These are phyloP conservation scores for Santalum album DNA, from an alignment of 164 flowering plant genomes.

Conservation along the genomic window DNA sequence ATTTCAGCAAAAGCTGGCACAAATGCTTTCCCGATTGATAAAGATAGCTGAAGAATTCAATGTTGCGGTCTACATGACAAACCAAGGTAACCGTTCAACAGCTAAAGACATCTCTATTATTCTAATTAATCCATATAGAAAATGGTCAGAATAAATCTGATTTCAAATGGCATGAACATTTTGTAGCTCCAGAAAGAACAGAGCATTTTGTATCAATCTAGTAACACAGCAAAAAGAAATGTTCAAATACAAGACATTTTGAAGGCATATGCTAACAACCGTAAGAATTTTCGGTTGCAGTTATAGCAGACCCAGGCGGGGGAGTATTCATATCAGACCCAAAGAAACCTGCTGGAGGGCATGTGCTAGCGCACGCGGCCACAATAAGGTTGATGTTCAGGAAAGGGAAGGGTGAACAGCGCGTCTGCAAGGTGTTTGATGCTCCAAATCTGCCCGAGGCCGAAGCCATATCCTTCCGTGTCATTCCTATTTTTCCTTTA, in stretches of 20 bases:
- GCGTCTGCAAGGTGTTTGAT: constrained; percentile 94
- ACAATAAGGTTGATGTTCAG: constrained; percentile 92
- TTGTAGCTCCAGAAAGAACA: no score
- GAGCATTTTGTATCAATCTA: no score
- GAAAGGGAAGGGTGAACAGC: constrained; percentile 99
- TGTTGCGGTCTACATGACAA: constrained; percentile 96
- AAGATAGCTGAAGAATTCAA: constrained; percentile 97
- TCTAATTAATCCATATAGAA: no score
- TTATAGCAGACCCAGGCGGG: constrained; percentile 94
- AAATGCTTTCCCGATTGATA: constrained; percentile 85
- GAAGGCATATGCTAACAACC: no score
- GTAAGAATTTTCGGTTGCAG: constrained; percentile 33
- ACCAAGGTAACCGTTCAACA: constrained; percentile 62
- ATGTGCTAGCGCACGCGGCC: constrained; percentile 94
- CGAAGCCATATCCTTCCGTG: constrained; percentile 89
- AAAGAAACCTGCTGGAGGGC: constrained; percentile 99
- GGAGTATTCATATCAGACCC: constrained; percentile 91
- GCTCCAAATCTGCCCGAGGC: constrained; percentile 97
- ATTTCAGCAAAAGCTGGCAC: constrained; percentile 95
- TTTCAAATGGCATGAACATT: no score
- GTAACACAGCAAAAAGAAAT: no score
- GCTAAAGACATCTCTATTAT: no score
- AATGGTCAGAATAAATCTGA: no score
- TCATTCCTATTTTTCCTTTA: not conserved
- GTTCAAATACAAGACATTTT: no score